phyloP scores from a whole-genome alignment of 495 filamentous ascomycete genomes.

The Astrothelium macrocarpum region DNA sequence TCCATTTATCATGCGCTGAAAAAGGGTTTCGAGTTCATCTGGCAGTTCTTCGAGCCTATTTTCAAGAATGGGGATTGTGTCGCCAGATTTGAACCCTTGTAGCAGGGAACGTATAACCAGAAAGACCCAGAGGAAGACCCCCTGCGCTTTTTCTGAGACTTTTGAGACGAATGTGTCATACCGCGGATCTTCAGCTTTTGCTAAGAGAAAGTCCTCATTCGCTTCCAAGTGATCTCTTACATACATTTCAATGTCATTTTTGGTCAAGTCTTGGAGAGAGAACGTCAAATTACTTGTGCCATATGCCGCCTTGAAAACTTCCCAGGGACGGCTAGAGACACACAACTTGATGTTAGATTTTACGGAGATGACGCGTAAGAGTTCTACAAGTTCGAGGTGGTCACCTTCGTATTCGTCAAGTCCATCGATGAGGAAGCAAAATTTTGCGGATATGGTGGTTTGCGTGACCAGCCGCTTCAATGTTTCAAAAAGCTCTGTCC shows the following conservation, averaged over 20 bases:
- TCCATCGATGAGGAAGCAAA: conserved; percentile 18
- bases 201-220: not conserved
- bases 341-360: conserved; percentile 13
- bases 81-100: conserved; percentile 14
- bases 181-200: not conserved
- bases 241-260: conserved; percentile 10
- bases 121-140: conserved; percentile 28
- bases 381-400: not conserved
- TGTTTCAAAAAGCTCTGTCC: not conserved
- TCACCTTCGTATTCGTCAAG: conserved; percentile 18
- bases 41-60: conserved; percentile 14
- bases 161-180: conserved; percentile 12
- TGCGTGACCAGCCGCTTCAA: not conserved
- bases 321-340: conserved; percentile 17
- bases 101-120: conserved; percentile 23
- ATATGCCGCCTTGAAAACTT: conserved; percentile 9
- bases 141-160: conserved; percentile 20
- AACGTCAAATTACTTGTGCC: not conserved
- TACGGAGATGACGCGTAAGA: not conserved
- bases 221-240: not conserved
- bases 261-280: conserved; percentile 5
- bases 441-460: not conserved
- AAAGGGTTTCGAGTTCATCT: conserved; percentile 12
- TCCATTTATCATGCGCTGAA: not conserved
- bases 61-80: conserved; percentile 14